These are phyloP conservation scores for Coffea humblotiana DNA, from an alignment of 305 asterid species.

Conservation along the genomic window DNA sequence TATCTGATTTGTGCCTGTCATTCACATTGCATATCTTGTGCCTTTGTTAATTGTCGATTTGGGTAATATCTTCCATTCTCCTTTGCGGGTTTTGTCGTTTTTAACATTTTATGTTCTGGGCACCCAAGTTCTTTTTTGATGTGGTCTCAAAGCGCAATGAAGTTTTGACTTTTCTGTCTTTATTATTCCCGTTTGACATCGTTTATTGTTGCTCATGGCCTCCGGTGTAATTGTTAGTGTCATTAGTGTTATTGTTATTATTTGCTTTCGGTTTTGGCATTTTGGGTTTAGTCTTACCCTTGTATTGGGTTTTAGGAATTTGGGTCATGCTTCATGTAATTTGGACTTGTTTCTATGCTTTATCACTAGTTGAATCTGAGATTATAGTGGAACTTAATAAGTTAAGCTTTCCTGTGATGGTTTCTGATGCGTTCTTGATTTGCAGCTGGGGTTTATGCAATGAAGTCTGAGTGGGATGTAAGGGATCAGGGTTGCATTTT, in stretches of 20 bases:
- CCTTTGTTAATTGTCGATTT: constrained; percentile 5
- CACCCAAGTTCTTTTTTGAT: background rate
- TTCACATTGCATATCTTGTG: background rate
- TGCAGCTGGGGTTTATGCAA: constrained; percentile 12
- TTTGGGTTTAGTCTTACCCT: background rate
- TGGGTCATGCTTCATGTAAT: background rate
- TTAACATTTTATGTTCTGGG: background rate
- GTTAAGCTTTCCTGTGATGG: background rate
- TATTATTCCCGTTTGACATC: too few relatives aligned
- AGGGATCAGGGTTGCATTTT: background rate
- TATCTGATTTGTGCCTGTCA: background rate
- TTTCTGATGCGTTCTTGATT: constrained; percentile 7
- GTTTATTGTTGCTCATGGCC: background rate
- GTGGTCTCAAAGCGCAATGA: background rate
- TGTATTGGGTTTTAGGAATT: background rate
- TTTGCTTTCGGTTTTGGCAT: background rate
- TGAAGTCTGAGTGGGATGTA: background rate
- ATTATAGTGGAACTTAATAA: background rate
- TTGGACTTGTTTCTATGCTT: background rate
- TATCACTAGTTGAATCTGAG: background rate
- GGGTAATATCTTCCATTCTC: background rate
- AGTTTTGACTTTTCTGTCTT: background rate
- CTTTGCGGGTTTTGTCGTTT: background rate
- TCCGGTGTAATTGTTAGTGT: background rate
- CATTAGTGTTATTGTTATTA: background rate